A percentile compares a stretch with the other conserved stretches of the same genome.
phyloP scores from a whole-genome alignment of 2,329 filamentous ascomycete species.

The Stromatinia cepivora region DNA sequence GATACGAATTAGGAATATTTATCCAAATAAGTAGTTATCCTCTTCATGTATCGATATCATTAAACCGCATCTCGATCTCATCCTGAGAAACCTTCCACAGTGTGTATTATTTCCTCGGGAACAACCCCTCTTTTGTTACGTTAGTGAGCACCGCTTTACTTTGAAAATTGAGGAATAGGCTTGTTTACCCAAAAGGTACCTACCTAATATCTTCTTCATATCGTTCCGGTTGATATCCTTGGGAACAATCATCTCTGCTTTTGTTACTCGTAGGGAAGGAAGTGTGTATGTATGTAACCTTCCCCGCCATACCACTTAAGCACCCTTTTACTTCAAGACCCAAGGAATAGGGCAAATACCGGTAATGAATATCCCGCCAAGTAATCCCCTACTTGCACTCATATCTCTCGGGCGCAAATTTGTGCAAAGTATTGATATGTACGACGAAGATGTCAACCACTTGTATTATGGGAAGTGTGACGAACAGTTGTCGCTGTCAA shows the following conservation, averaged over 20 bases:
- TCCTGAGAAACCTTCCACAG: neutral
- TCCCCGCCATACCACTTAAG: neutral
- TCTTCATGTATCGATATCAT: neutral
- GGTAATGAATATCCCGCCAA: neutral
- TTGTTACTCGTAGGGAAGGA: no score
- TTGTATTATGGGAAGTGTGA: neutral
- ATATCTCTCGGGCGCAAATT: neutral
- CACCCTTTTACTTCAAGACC: neutral
- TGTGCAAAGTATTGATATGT: slow-evolving; percentile 3
- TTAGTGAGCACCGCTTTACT: neutral
- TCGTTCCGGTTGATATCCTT: no score
- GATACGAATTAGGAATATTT: neutral
- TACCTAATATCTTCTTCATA: no score
- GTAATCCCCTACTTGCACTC: neutral
- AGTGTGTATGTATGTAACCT: neutral
- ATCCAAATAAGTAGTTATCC: neutral
- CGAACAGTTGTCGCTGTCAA: slow-evolving; percentile 1
- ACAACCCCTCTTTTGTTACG: neutral
- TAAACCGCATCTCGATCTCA: neutral
- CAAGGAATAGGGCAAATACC: neutral
- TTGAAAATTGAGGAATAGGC: no score
- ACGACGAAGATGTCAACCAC: neutral
- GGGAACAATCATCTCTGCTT: no score
- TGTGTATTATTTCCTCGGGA: neutral
- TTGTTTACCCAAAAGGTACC: no score